A percentile compares a stretch with the other conserved stretches of the same genome.
These are phyloP conservation scores for Vitis amurensis DNA, from an alignment of 164 flowering plant species.

Conservation along the genomic window DNA sequence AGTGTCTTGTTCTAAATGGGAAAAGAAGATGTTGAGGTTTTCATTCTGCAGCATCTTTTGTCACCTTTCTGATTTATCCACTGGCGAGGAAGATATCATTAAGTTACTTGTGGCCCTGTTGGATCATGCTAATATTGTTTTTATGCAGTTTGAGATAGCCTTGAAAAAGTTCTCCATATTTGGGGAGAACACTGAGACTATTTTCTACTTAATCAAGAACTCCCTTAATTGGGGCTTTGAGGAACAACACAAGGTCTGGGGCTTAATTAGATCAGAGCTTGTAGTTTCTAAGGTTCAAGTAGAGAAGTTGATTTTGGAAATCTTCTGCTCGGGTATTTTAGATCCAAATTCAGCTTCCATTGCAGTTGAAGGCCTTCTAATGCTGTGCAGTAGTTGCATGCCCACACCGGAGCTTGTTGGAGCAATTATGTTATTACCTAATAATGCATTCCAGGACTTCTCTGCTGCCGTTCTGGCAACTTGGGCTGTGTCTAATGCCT, in stretches of 20 bases:
- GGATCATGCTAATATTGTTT: constrained; percentile 37
- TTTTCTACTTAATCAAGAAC: constrained; percentile 25
- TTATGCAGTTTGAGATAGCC: constrained; percentile 40
- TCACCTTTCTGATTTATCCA: constrained; percentile 38
- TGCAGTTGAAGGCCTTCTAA: constrained; percentile 41
- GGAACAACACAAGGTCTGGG: constrained; percentile 55
- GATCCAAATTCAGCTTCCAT: constrained; percentile 29
- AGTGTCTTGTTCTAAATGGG: constrained; percentile 28
- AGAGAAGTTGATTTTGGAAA: constrained; percentile 35
- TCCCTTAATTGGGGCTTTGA: constrained; percentile 37
- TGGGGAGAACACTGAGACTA: constrained; percentile 26
- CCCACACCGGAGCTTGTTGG: constrained; percentile 51
- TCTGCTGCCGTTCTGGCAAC: constrained; percentile 42
- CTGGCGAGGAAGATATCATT: constrained; percentile 33
- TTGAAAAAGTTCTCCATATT: constrained; percentile 41
- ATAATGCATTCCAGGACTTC: constrained; percentile 29
- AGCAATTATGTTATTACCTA: constrained; percentile 37
- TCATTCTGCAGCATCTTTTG: constrained; percentile 30
- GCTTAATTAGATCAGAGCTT: constrained; percentile 45
- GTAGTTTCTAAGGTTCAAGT: constrained; percentile 33
- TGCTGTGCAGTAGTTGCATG: constrained; percentile 29
- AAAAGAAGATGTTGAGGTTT: constrained; percentile 15
- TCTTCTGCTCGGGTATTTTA: constrained; percentile 29
- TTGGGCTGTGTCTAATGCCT: constrained; percentile 43
- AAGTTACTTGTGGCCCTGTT: constrained; percentile 29